Conservation (phyloP, 306 rosid species). For the Castanea crenata region DNA sequence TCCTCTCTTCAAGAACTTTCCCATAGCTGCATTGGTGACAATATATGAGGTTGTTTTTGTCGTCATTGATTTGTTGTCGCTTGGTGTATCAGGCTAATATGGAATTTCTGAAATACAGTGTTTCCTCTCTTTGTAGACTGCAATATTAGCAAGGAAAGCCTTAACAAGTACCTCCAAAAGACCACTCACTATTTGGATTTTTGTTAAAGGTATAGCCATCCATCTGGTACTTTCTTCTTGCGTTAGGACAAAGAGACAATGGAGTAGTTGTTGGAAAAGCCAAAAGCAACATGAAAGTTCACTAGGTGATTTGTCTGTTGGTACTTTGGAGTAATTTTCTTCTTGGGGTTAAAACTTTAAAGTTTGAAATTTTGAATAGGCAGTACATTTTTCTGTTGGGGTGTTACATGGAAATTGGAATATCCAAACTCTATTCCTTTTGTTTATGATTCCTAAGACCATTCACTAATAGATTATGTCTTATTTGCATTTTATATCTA, state of each 20-base stretch:
- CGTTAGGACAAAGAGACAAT: conserved; percentile 23
- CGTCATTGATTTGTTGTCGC: conserved; percentile 26
- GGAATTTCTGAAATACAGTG: conserved; percentile 33
- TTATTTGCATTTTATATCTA: too few relatives aligned
- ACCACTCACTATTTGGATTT: conserved; percentile 27
- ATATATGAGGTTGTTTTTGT: conserved; percentile 34
- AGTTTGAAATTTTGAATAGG: too few relatives aligned
- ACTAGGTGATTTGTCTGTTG: too few relatives aligned
- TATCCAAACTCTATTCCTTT: too few relatives aligned
- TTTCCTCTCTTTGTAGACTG: neutral
- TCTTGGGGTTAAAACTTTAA: too few relatives aligned
- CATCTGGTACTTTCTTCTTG: conserved; percentile 22
- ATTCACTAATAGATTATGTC: too few relatives aligned
- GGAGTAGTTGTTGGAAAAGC: conserved; percentile 6
- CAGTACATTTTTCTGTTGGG: too few relatives aligned
- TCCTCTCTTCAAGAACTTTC: conserved; percentile 5
- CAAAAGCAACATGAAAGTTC: conserved; percentile 11
- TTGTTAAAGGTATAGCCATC: too few relatives aligned
- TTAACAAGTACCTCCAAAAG: conserved; percentile 30
- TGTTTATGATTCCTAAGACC: too few relatives aligned
- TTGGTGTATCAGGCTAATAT: conserved; percentile 31
- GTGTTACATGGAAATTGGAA: too few relatives aligned
- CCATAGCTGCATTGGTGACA: conserved; percentile 11
- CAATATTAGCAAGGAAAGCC: conserved; percentile 5
- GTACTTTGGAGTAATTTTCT: too few relatives aligned